Evolutionary conservation across 164 flowering plant species (phyloP), one percentile per base, ranked within the genome.

Genomic region (Dillenia turbinata): DNA sequence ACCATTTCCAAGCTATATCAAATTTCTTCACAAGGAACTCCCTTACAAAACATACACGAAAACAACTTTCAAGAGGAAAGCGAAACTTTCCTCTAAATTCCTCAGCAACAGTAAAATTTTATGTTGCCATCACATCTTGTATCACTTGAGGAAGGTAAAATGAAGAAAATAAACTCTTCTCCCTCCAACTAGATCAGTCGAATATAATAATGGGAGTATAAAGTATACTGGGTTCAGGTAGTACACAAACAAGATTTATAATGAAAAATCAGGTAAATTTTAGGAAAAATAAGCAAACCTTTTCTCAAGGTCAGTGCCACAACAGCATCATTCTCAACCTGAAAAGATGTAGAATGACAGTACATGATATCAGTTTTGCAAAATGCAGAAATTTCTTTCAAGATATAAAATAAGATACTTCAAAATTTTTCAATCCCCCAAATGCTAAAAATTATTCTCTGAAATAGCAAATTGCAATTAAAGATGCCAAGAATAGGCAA

Each of bases 241-340:
- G 5, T 6, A 54, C 7, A 33, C 40, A 33, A 33, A 6, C 40
- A 5, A 33, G 40, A 33, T 33, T 33, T 33, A 33, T 33, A 33
- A 45, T 45, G 19, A 47, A 46, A 56, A 47, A 54, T 10, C 12
- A 59, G 14, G n/a, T 0, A 60, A n/a, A 15, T 16, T 24, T 19
- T 45, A 48, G 26, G 26, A 61, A 61, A 52, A 5, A 60, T 22
- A 60, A 33, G 40, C 40, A 33, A 33, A 92, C 99, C 97, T 88
- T 85, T 88, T 74, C 90, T 82, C 77, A 91, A 68, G 16, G 96
- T 83, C 72, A 89, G 78, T 14, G 97, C 99, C 73, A 95, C 94
- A 62, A 89, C 82, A 73, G 83, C 90, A 79, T 95, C 99, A 76
- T 95, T 91, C 71, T 95, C 97, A 60, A 95, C 96, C 99, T 89